Evolutionary conservation across 306 rosid species (phyloP), one percentile per base, ranked within the genome.

Genomic region (Prunus kanzakura): DNA sequence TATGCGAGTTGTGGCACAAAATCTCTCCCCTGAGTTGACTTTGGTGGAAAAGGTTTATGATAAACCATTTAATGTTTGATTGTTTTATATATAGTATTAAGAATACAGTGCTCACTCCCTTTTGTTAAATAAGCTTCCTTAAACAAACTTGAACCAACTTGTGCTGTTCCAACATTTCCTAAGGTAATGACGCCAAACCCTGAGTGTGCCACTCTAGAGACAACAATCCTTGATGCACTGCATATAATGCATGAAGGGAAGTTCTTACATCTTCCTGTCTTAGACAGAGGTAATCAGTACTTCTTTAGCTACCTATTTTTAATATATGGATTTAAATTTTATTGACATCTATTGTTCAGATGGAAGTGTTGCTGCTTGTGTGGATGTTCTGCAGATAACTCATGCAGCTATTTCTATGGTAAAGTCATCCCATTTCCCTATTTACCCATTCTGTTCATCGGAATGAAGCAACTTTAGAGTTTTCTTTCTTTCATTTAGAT

Each of bases 121-220:
- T 22, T 18, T 41, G 9, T 30, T 14, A 20, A 22, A 32, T 38
- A 55, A 56, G 64, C 15, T 38, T 72, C 67, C 55, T 23, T 43
- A 46, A 38, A 41, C 32, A 29, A 43, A 2, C 41, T 46, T 47
- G 58, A 69, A 22, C 14, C 22, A 46, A 69, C 29, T 23, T 29
- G 32, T 58, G 27, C 43, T 60, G 18, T 73, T 19, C 41, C 20
- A 58, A 38, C 80, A 64, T 72, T 66, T 76, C 72, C 57, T 65
- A 75, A 95, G 97, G 97, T 95, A 69, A 95, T 95, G 98, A 92
- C 98, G 43, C 90, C 92, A 82, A 90, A 89, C 84, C 98, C 97
- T 23, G 93, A 88, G 77, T 95, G 97, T 87, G 93, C 96, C 62
- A 82, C 88, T 3, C 54, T 90, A 46, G 98, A 95, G 65, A 90